Evolutionary conservation across 2,329 filamentous ascomycete genomes (phyloP).

Genomic region (Neofusicoccum kwambonambiense): DNA sequence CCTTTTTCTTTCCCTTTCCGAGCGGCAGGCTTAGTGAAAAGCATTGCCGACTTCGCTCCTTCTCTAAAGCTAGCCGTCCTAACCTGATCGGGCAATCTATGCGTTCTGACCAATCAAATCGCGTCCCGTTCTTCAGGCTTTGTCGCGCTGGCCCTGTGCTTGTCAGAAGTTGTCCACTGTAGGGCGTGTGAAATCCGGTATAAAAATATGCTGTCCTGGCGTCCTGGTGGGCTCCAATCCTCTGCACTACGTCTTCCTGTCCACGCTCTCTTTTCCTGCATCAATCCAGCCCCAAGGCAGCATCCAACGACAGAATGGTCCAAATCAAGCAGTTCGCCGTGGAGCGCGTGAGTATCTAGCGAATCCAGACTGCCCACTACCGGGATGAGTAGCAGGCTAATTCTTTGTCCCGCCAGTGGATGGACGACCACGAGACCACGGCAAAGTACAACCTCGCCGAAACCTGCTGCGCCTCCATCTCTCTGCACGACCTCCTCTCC

Average conservation of each 20-base stretch:
- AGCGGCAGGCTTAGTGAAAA: too few species aligned
- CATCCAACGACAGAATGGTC: slow-evolving; percentile 19
- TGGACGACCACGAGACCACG: slow-evolving; percentile 51
- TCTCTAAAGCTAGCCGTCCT: neutral
- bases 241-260: neutral
- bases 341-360: neutral
- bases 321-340: slow-evolving; percentile 5
- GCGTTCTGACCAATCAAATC: neutral
- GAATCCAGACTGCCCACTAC: too few species aligned
- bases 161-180: neutral
- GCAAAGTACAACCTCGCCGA: too few species aligned
- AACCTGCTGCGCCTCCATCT: too few species aligned
- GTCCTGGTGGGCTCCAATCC: neutral
- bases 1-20: too few species aligned
- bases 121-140: neutral
- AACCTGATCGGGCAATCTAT: neutral
- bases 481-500: too few species aligned
- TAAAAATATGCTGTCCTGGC: neutral
- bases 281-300: neutral
- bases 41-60: neutral
- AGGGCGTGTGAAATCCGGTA: neutral
- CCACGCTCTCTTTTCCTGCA: neutral
- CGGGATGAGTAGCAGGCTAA: too few species aligned
- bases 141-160: neutral
- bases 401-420: slow-evolving; percentile 45